phyloP scores from a whole-genome alignment of 2,329 filamentous ascomycete genomes.

The Aspergillus melleus region DNA sequence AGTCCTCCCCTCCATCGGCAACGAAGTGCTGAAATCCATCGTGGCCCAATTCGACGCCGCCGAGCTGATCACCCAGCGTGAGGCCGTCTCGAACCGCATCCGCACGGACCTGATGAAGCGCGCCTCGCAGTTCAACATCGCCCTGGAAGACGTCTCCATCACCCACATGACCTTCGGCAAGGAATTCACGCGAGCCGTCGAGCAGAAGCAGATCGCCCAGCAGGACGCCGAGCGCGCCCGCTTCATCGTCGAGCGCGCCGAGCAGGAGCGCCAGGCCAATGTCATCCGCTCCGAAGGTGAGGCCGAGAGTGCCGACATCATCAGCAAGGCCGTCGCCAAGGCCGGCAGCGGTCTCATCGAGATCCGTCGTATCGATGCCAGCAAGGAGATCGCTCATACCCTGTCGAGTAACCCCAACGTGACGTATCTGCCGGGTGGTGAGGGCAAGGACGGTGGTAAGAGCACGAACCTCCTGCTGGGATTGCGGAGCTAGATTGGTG shows the following conservation, averaged over 20 bases:
- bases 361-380: slow-evolving; percentile 96
- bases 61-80: slow-evolving; percentile 97
- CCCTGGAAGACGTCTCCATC: slow-evolving; percentile 97
- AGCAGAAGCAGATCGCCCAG: slow-evolving; percentile 99
- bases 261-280: slow-evolving; percentile 98
- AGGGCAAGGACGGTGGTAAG: slow-evolving; percentile 58
- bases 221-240: slow-evolving; percentile 96
- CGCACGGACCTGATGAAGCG: slow-evolving; percentile 87
- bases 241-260: slow-evolving; percentile 97
- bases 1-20: slow-evolving; percentile 96
- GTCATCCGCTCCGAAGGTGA: slow-evolving; percentile 98
- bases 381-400: slow-evolving; percentile 90
- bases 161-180: slow-evolving; percentile 99
- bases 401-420: slow-evolving; percentile 91
- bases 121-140: slow-evolving; percentile 97
- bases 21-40: slow-evolving; percentile 98
- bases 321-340: slow-evolving; percentile 90
- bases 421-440: slow-evolving; percentile 81
- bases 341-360: slow-evolving; percentile 88
- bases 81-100: slow-evolving; percentile 94
- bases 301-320: slow-evolving; percentile 93
- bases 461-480: slow-evolving; percentile 68
- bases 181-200: slow-evolving; percentile 97
- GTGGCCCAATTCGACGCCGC: slow-evolving; percentile 98
- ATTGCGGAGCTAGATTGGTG: slow-evolving; percentile 52